Percentiles rank a stretch among this genome's conserved stretches.
Evolutionary conservation across 1,139 yeast species (phyloP).

Genomic region (Candida freyschussii): DNA sequence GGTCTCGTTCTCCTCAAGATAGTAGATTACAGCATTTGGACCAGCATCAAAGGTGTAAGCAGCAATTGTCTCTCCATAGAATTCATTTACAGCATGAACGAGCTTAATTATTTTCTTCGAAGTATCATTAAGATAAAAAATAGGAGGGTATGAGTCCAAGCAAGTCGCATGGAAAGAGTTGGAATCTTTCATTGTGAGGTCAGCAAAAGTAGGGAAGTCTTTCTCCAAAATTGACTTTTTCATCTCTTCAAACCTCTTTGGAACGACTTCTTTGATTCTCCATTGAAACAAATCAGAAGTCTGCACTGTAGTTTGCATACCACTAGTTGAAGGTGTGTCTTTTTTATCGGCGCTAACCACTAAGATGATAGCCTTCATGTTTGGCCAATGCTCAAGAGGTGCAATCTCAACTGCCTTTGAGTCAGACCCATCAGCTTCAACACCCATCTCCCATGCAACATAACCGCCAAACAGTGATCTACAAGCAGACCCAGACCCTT

Average conservation of each 20-base stretch:
- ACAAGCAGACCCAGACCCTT: conserved; percentile 98
- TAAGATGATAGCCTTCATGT: conserved; percentile 83
- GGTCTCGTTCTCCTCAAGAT: conserved; percentile 66
- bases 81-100: conserved; percentile 70
- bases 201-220: conserved; percentile 78
- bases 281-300: conserved; percentile 82
- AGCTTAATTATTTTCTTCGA: conserved; percentile 82
- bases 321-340: conserved; percentile 90
- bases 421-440: conserved; percentile 65
- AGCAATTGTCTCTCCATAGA: conserved; percentile 63
- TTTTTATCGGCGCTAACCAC: conserved; percentile 92
- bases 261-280: conserved; percentile 78
- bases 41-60: conserved; percentile 99
- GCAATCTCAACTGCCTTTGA: conserved; percentile 92
- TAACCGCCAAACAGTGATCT: conserved; percentile 95
- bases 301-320: conserved; percentile 92
- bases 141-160: conserved; percentile 92
- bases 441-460: conserved; percentile 99
- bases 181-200: conserved; percentile 91
- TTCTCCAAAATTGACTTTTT: conserved; percentile 61
- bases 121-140: conserved; percentile 92
- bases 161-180: conserved; percentile 98
- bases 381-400: conserved; percentile 82
- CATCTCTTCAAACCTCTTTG: conserved; percentile 79
- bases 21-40: conserved; percentile 95